Base-by-base conservation (phyloP, 768 basidiomycete genomes). In the Mycena latifolia region DNA sequence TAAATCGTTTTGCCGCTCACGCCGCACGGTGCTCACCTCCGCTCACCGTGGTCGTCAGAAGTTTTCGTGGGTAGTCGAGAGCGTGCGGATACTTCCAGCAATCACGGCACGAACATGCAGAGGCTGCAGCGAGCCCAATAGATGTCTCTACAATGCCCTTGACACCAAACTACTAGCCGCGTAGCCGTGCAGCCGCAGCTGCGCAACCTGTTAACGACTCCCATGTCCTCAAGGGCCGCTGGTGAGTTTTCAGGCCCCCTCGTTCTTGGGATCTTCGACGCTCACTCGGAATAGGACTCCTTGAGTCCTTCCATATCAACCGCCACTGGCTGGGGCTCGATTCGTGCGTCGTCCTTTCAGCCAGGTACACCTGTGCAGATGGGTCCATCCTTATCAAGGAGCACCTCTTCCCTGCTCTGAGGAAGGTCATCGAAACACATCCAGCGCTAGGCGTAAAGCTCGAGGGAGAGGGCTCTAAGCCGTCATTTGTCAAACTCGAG, bases 301-400 rank as follows among this genome's bases (percentile, higher is more conserved):
- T 81, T 9, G 81, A 82, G 56, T 65, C 72, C 11, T 82, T 61
- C 51, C 77, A 80, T 60, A 72, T 78, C 29, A 67, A 74, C 7
- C 75, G 80, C 14, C 74, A 78, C 54, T 69, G 69, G 41, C 68
- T 81, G 10, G 76, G 74, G 5, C 66, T 81, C 17, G 78, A 80
- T 65, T 73, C 77, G 17, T 78, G 79, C 47, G 76, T 81, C 18
- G 63, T 78, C 51, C 72, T 71, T 29, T 63, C 77, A 22, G 80
- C 79, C 28, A 70, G 71, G 41, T 82, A 80, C 69, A 62, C 57
- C 33, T 50, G 47, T 20, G 58, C 63, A 18, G 58, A 66, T n/a
- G 58, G 64, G 8, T 12, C 35, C 5, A 20, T 11, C 11, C 70
- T 82, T 33, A 72, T 69, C 41, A 68, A 70, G 39, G 25, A 63